Percentiles rank a stretch among this genome's conserved stretches.
These are phyloP conservation scores for Rosa hybrid DNA, from an alignment of 331 rosid genomes.

Conservation along the genomic window DNA sequence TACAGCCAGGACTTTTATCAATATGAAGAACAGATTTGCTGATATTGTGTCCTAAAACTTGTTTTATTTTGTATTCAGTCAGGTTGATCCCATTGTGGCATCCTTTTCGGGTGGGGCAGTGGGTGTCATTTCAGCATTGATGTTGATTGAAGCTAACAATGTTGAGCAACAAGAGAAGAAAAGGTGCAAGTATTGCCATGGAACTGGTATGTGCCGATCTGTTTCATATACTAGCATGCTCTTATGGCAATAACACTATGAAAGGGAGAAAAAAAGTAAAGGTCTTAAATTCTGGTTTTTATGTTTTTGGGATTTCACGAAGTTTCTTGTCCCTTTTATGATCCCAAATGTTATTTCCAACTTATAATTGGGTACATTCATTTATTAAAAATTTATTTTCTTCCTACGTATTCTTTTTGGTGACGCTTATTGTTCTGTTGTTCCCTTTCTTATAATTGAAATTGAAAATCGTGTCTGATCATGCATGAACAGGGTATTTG, in stretches of 20 bases:
- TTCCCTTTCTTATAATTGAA: constrained; percentile 4
- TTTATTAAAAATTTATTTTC: no score
- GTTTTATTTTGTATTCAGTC: constrained; percentile 53
- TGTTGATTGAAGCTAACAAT: constrained; percentile 87
- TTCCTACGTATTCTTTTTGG: neutral
- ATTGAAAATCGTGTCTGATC: neutral
- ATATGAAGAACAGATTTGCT: constrained; percentile 19
- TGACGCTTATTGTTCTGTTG: neutral
- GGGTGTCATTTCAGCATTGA: constrained; percentile 87
- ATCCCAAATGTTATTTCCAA: neutral
- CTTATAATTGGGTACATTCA: neutral
- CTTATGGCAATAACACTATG: neutral
- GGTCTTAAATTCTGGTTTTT: neutral
- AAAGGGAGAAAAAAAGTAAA: neutral
- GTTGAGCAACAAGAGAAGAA: constrained; percentile 93
- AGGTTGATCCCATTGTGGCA: constrained; percentile 97
- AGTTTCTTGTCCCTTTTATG: neutral
- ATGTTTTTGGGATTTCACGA: neutral
- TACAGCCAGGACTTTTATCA: neutral
- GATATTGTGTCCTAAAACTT: constrained; percentile 23
- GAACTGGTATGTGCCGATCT: constrained; percentile 63
- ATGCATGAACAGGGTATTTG: constrained; percentile 64
- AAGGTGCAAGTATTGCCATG: constrained; percentile 87
- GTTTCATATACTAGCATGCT: neutral
- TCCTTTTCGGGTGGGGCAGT: constrained; percentile 98